Base-by-base conservation (phyloP, 192 early-diverging fungal species). In the Cetraspora pellucida region DNA sequence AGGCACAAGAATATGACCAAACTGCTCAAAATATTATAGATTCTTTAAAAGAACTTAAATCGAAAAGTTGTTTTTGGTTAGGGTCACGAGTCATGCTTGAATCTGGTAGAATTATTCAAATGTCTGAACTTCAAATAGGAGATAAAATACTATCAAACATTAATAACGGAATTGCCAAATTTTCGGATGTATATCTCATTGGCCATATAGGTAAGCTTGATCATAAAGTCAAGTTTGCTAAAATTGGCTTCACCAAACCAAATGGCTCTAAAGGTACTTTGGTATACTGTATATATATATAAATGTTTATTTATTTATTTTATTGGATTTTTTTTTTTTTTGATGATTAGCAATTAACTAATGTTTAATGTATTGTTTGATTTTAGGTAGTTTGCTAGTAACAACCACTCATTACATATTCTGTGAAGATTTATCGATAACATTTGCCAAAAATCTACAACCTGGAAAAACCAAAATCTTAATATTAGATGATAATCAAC, bases 81-180 rank as follows among this genome's bases (percentile, higher is more conserved):
- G n/a, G n/a, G n/a, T n/a, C n/a, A n/a, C n/a, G n/a, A n/a, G n/a
- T n/a, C n/a, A n/a, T n/a, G n/a, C n/a, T n/a, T n/a, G n/a, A n/a
- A n/a, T 37, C 1, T 37, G 31, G 5, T 37, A 5, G 5, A 3
- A 5, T 25, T 23, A 58, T 58, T 58, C 57, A 23, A 58, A 37
- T 61, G 59, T 61, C 59, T 1, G 59, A 61, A 10, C 59, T 61
- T 61, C 59, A 61, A 61, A 1, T 60, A 60, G 58, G 58, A 3
- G 58, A 60, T 30, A 21, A 27, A 60, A 27, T 60, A 13, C 11
- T 60, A 11, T 60, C 58, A 60, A 60, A 60, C 21, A 60, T 60
- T 0, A 60, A 4, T 11, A 60, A 30, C 3, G 58, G 58, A 4
- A 13, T 60, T 60, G 0, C 8, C 0, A 21, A 60, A 25, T 60